Evolutionary conservation across 2,329 filamentous ascomycete genomes (phyloP).

Genomic region (Aspergillus floridensis): DNA sequence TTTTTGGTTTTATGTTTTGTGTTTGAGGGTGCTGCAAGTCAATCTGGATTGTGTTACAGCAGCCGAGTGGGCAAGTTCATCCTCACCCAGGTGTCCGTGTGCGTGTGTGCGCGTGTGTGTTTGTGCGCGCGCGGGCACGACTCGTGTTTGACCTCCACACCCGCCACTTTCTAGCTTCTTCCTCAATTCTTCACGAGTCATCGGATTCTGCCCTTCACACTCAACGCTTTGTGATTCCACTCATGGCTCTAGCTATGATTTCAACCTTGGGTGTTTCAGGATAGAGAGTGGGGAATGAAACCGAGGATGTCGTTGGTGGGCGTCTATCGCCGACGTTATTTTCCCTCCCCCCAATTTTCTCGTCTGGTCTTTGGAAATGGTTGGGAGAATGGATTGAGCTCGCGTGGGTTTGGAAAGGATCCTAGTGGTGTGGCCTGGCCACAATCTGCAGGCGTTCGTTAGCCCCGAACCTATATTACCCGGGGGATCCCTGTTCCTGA

Average conservation of each 20-base stretch:
- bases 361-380: neutral
- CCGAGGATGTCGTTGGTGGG: neutral
- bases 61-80: neutral
- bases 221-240: neutral
- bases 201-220: neutral
- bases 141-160: neutral
- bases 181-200: neutral
- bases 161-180: neutral
- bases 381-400: neutral
- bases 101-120: no score
- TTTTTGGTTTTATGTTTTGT: neutral
- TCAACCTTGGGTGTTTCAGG: neutral
- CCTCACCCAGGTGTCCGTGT: neutral
- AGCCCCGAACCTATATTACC: constrained; percentile 10
- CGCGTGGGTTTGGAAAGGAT: neutral
- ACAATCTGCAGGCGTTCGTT: constrained; percentile 12
- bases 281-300: neutral
- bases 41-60: neutral
- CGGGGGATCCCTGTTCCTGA: constrained; percentile 9
- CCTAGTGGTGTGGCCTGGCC: neutral
- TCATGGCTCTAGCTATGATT: neutral
- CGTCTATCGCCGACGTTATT: neutral
- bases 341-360: neutral
- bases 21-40: neutral
- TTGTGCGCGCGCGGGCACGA: neutral